Conservation (phyloP, 2,329 filamentous ascomycete genomes). For the Podosphaera leucotricha region DNA sequence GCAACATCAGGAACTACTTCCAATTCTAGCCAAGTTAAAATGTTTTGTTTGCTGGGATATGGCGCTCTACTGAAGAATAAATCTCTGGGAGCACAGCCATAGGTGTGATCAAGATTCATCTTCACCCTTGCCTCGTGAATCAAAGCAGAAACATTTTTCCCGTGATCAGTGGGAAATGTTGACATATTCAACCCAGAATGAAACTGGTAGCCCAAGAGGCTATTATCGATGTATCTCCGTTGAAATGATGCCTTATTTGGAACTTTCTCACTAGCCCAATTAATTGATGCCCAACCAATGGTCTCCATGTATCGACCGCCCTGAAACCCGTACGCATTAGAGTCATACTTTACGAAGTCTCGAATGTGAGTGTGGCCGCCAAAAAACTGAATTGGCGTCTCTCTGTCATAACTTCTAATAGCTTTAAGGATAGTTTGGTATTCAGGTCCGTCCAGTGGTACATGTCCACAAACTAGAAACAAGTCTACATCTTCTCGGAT, state of each 20-base stretch:
- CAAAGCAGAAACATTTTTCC: slow-evolving; percentile 43
- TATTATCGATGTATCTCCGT: slow-evolving; percentile 82
- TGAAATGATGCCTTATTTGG: slow-evolving; percentile 31
- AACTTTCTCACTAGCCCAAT: slow-evolving; percentile 24
- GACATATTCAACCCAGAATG: slow-evolving; percentile 51
- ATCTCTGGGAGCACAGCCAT: slow-evolving; percentile 62
- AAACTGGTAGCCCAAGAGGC: slow-evolving; percentile 60
- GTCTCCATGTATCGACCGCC: slow-evolving; percentile 90
- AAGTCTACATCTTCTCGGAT: slow-evolving; percentile 69
- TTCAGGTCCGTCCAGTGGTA: slow-evolving; percentile 60
- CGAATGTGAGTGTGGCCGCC: slow-evolving; percentile 79
- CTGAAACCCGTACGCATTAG: slow-evolving; percentile 53
- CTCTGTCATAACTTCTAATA: slow-evolving; percentile 53
- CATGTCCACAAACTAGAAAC: slow-evolving; percentile 69
- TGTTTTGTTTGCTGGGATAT: slow-evolving; percentile 49
- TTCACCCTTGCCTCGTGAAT: slow-evolving; percentile 47
- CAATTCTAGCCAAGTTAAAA: slow-evolving; percentile 61
- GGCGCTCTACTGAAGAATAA: slow-evolving; percentile 63
- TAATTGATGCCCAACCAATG: slow-evolving; percentile 75
- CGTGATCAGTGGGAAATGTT: slow-evolving; percentile 54
- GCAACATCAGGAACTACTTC: slow-evolving; percentile 49
- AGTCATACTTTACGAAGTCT: slow-evolving; percentile 61
- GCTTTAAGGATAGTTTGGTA: slow-evolving; percentile 55
- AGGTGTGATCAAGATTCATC: slow-evolving; percentile 46
- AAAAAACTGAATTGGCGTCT: slow-evolving; percentile 75